phyloP scores from a whole-genome alignment of 208 protist genomes.

The Porcisia deanei region DNA sequence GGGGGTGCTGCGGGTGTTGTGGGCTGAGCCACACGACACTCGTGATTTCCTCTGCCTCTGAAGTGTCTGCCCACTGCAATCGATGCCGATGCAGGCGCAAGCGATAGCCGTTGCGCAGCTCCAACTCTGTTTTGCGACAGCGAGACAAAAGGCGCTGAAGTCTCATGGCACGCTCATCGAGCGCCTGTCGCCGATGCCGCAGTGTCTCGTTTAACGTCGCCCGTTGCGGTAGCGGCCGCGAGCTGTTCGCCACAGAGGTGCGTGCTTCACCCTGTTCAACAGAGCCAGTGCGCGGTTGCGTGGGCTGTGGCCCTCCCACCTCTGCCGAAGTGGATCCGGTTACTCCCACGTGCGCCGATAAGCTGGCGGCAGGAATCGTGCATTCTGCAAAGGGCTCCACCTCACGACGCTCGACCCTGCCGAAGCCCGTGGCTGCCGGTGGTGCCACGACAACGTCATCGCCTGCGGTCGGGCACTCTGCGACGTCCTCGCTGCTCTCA shows the following conservation, averaged over 20 bases:
- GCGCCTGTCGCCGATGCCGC: background rate
- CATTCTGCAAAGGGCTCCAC: background rate
- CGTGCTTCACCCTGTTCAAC: background rate
- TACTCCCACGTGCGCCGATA: background rate
- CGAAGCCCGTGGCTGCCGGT: background rate
- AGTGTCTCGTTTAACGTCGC: background rate
- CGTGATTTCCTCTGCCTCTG: slow-evolving; percentile 24
- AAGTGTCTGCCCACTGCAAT: slow-evolving; percentile 25
- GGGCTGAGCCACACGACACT: slow-evolving; percentile 28
- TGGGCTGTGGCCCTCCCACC: background rate
- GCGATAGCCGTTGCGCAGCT: slow-evolving; percentile 18
- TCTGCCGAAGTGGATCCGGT: background rate
- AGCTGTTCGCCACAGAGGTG: background rate
- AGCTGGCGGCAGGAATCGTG: background rate
- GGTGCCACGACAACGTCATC: background rate
- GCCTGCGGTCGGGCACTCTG: background rate
- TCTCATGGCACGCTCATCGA: slow-evolving; percentile 17
- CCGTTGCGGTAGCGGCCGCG: background rate
- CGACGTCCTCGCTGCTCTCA: background rate
- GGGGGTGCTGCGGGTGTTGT: background rate
- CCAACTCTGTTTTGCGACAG: slow-evolving; percentile 5
- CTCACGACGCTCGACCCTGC: background rate
- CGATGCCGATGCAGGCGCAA: slow-evolving; percentile 27
- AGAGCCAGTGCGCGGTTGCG: background rate
- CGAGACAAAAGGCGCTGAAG: slow-evolving; percentile 16